Percentiles rank a stretch among this genome's conserved stretches.
phyloP scores from a whole-genome alignment of 129 eudicot species.

The Oenanthe sinensis region DNA sequence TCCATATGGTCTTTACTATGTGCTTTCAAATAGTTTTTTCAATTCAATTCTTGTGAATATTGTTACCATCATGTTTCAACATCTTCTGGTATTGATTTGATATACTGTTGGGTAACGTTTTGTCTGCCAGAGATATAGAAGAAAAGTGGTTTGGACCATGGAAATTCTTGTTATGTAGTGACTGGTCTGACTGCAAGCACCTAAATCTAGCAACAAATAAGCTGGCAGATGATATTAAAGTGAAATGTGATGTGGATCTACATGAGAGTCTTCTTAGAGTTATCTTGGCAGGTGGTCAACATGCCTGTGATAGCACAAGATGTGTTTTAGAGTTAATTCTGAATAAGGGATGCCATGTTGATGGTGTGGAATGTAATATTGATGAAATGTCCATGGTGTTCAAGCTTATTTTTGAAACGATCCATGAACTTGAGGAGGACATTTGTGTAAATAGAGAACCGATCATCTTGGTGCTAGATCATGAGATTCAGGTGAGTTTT shows the following conservation, averaged over 20 bases:
- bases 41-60: not conserved
- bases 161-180: conserved; percentile 68
- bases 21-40: not conserved
- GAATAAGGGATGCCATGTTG: conserved; percentile 60
- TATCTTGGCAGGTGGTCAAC: conserved; percentile 29
- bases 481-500: conserved; percentile 64
- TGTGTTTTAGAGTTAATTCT: conserved; percentile 34
- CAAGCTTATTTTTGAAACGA: conserved; percentile 28
- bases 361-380: conserved; percentile 18
- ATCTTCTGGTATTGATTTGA: not conserved
- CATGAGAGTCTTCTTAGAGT: conserved; percentile 32
- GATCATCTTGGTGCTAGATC: conserved; percentile 68
- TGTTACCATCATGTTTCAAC: not conserved
- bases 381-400: conserved; percentile 10
- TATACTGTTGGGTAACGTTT: conserved; percentile 6
- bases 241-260: conserved; percentile 19
- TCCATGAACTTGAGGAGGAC: conserved; percentile 30
- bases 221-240: conserved; percentile 33
- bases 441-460: conserved; percentile 37
- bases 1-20: not conserved
- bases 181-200: conserved; percentile 37
- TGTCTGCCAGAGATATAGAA: conserved; percentile 56
- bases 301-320: conserved; percentile 29
- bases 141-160: conserved; percentile 86
- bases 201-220: conserved; percentile 39